These are phyloP conservation scores for Globisporangium middletonii DNA, from an alignment of 352 stramenopile species.

Conservation along the genomic window DNA sequence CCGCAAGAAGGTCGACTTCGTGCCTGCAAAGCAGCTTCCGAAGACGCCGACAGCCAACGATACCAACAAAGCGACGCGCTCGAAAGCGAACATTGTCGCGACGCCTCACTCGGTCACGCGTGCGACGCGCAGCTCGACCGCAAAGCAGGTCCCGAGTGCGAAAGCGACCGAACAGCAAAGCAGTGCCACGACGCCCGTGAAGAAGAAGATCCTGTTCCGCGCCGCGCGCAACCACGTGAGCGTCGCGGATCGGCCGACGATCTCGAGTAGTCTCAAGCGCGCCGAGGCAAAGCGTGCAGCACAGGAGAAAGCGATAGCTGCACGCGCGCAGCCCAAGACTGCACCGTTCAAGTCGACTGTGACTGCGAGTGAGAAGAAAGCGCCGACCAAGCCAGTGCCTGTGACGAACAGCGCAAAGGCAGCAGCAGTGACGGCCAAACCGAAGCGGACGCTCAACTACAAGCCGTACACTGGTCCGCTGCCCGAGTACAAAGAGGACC, in stretches of 20 bases:
- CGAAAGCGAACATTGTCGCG: conserved; percentile 4
- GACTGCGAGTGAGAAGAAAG: conserved; percentile 6
- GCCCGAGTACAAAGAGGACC: conserved; percentile 51
- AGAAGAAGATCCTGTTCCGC: conserved; percentile 12
- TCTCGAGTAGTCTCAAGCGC: conserved; percentile 14
- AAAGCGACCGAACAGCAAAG: neutral
- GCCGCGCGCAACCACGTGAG: conserved; percentile 10
- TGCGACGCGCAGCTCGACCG: conserved; percentile 10
- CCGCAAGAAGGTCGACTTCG: conserved; percentile 13
- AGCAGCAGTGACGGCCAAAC: neutral
- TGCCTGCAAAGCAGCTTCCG: conserved; percentile 11
- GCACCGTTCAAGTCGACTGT: conserved; percentile 10
- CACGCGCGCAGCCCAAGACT: conserved; percentile 2
- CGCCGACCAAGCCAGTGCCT: neutral
- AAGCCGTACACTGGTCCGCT: conserved; percentile 67
- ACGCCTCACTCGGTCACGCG: conserved; percentile 2
- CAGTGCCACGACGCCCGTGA: neutral
- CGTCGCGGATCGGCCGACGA: conserved; percentile 11
- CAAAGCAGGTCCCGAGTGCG: conserved; percentile 1
- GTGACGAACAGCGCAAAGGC: neutral
- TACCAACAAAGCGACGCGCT: conserved; percentile 10
- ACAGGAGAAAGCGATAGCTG: neutral
- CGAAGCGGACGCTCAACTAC: conserved; percentile 22
- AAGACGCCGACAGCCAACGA: conserved; percentile 13
- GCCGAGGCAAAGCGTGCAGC: conserved; percentile 8